Evolutionary conservation across 108 stramenopile species (phyloP).

Genomic region (Parietichytrium sp.): DNA sequence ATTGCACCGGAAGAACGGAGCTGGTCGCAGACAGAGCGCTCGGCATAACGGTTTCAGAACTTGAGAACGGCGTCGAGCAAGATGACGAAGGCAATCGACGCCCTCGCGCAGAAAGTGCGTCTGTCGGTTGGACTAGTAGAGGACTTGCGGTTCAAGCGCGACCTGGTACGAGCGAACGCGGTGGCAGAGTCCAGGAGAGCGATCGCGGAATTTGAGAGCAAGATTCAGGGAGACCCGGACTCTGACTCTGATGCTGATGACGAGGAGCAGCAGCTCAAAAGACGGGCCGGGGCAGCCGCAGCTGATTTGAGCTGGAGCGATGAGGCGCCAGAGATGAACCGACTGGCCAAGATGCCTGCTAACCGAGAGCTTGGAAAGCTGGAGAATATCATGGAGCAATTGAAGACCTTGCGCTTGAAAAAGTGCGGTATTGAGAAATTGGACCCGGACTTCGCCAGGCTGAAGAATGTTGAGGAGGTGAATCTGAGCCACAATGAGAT

Average conservation of each 20-base stretch:
- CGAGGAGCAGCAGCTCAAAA: background rate
- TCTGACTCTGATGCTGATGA: background rate
- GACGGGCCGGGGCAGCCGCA: background rate
- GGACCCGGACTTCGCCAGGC: background rate
- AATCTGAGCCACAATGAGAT: background rate
- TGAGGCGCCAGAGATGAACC: background rate
- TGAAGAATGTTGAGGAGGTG: background rate
- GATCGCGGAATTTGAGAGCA: background rate
- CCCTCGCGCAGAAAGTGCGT: background rate
- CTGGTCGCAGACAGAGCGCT: no score
- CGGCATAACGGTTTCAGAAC: background rate
- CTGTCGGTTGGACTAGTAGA: background rate
- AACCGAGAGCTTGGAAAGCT: background rate
- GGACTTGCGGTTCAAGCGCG: background rate
- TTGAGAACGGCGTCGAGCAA: background rate
- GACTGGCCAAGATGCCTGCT: no score
- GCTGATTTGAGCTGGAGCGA: constrained; percentile 24
- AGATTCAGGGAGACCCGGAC: background rate
- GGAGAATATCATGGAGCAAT: background rate
- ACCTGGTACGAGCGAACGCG: background rate
- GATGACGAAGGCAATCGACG: background rate
- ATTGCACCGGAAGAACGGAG: no score
- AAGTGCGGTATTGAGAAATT: background rate
- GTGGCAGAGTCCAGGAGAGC: background rate
- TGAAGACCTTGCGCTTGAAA: background rate